These are phyloP conservation scores for Aspergillus bombycis DNA, from an alignment of 2,329 filamentous ascomycete species.

Conservation along the genomic window DNA sequence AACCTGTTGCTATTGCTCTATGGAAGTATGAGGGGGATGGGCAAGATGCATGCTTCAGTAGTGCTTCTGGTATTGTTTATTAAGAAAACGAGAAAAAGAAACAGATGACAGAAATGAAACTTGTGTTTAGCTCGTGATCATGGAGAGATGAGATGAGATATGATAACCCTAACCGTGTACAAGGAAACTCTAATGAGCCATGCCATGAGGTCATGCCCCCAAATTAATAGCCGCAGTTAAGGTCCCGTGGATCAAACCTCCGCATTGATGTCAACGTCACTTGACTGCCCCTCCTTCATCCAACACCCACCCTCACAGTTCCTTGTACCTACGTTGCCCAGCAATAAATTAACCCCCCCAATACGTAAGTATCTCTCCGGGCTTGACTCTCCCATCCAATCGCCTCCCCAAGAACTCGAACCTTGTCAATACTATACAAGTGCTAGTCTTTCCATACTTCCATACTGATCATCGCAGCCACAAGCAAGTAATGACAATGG, in stretches of 20 bases:
- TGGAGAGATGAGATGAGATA: background rate
- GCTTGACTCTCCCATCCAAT: background rate
- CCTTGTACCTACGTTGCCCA: background rate
- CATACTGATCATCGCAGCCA: background rate
- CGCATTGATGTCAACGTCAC: constrained; percentile 5
- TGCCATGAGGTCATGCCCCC: background rate
- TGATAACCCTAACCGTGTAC: background rate
- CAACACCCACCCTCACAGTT: background rate
- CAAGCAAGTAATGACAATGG: constrained; percentile 14
- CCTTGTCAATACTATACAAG: background rate
- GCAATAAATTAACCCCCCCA: background rate
- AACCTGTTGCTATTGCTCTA: constrained; percentile 6
- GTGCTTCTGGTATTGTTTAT: constrained; percentile 1
- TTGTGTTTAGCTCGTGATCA: background rate
- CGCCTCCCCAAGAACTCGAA: background rate
- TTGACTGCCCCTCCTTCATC: constrained; percentile 2
- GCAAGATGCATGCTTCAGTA: background rate
- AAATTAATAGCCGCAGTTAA: background rate
- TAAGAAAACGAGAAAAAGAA: constrained; percentile 1
- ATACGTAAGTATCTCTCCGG: background rate
- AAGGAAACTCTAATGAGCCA: background rate
- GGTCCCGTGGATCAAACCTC: constrained; percentile 6
- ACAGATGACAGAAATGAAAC: background rate
- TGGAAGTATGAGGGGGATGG: background rate
- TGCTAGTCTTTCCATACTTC: background rate